Evolutionary conservation across 2,329 filamentous ascomycete genomes (phyloP), one percentile per base, ranked within the genome.

Genomic region (Claviceps quebecensis): DNA sequence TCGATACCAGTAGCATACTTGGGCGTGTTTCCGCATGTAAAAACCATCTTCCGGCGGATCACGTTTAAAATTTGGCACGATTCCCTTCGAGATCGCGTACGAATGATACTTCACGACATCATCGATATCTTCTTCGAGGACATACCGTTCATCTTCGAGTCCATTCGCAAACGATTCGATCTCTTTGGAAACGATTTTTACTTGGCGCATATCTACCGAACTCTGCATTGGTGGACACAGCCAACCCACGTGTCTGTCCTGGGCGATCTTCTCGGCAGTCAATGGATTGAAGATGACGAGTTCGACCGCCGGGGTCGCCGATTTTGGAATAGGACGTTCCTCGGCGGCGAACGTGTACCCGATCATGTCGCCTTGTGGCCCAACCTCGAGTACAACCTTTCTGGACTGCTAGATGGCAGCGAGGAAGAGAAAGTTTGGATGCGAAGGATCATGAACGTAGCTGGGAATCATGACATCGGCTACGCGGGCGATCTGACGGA

Each of bases 151-250:
- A 74, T 82, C 17, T 58, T 90, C 48, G 73, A 81, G 57, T 83
- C 81, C 1, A 71, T 76, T 48, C 78, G 87, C 56, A 98, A 98
- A 70, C 77, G 79, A 17, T 66, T 98, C 58, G 93, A 98, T 66
- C 77, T 96, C 2, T 79, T 89, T 61, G 93, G 93, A 4, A 98
- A 98, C 67, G 93, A 98, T 68, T 87, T 82, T 62, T 98, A 97
- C 67, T 78, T 98, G 36, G 87, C 86, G 19, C 93, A 98, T 65
- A 89, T 96, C 53, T 96, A 94, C 67, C 79, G 87, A 16, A 86
- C 82, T 0, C 68, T 95, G 48, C 76, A 79, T 57, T 95, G 89
- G 87, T 94, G 86, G 84, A 79, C 85, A 0, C 70, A 73, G 16
- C 93, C 93, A 8, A 94, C 87, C 0, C 93, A 98, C 65, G 80